Evolutionary conservation across 768 basidiomycete genomes (phyloP).

Genomic region (Mycena capillaripes): DNA sequence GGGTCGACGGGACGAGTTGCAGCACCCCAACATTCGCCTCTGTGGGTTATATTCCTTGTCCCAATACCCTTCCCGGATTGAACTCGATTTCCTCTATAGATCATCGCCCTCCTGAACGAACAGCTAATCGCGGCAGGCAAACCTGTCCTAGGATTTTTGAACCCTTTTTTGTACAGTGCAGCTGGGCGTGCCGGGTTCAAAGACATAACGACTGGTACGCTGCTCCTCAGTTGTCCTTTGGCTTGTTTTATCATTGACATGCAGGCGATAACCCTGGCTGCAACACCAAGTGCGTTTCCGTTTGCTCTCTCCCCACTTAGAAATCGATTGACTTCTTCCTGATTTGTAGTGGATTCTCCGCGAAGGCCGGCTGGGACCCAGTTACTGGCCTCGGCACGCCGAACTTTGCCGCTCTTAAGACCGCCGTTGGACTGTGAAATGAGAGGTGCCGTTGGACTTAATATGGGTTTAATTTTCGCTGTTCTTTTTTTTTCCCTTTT

Average conservation of each 20-base stretch:
- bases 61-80: no score
- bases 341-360: conserved; percentile 13
- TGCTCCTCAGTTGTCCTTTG: no score
- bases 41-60: no score
- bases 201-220: conserved; percentile 12
- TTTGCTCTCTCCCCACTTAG: background rate
- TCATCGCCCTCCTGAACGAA: conserved; percentile 24
- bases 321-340: background rate
- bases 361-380: conserved; percentile 11
- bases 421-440: background rate
- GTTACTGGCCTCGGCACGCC: conserved; percentile 25
- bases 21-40: conserved; percentile 15
- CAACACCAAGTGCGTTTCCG: conserved; percentile 13
- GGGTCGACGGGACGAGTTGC: conserved; percentile 15
- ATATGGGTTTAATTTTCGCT: no score
- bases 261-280: conserved; percentile 18
- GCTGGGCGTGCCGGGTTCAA: conserved; percentile 21
- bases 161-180: conserved; percentile 26
- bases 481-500: no score
- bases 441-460: no score
- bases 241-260: no score
- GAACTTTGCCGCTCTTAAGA: conserved; percentile 2
- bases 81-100: background rate
- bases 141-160: conserved; percentile 21
- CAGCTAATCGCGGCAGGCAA: conserved; percentile 19